phyloP scores from a whole-genome alignment of 2,329 filamentous ascomycete species.

The Claviceps fusiformis region DNA sequence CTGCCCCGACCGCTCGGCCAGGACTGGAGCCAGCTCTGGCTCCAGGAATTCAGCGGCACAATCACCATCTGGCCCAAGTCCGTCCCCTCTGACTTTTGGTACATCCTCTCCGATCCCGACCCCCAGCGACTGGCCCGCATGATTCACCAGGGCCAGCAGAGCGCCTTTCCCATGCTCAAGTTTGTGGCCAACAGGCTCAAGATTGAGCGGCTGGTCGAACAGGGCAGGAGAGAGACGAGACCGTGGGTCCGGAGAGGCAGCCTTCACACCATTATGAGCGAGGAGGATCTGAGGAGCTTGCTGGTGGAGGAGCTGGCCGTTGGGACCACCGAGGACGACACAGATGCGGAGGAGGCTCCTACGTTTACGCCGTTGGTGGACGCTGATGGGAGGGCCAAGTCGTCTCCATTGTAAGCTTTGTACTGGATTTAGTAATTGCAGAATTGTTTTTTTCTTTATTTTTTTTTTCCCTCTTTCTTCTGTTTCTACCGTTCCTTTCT shows the following conservation, averaged over 20 bases:
- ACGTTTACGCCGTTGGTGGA: constrained; percentile 11
- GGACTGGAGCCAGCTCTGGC: constrained; percentile 94
- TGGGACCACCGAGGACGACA: constrained; percentile 25
- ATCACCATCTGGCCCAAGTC: constrained; percentile 94
- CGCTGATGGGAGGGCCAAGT: constrained; percentile 10
- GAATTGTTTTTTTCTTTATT: background rate
- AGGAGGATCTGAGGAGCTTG: constrained; percentile 42
- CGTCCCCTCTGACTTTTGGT: constrained; percentile 62
- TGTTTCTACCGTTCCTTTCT: too few relatives aligned
- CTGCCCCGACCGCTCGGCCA: constrained; percentile 82
- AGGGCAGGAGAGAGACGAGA: constrained; percentile 40
- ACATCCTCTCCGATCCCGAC: constrained; percentile 76
- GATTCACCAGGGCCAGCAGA: constrained; percentile 82
- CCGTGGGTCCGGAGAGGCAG: constrained; percentile 34
- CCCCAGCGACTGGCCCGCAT: constrained; percentile 65
- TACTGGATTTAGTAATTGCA: background rate
- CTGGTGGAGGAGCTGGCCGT: constrained; percentile 23
- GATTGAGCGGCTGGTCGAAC: constrained; percentile 58
- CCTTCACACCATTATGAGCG: constrained; percentile 46
- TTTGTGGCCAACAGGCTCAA: constrained; percentile 82
- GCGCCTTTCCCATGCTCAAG: constrained; percentile 79
- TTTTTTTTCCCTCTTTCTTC: background rate
- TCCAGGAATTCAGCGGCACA: constrained; percentile 87
- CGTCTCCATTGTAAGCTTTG: background rate
- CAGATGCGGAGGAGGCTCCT: constrained; percentile 19